phyloP scores from a whole-genome alignment of 176 grass and related monocot genomes.

The Olyra latifolia region DNA sequence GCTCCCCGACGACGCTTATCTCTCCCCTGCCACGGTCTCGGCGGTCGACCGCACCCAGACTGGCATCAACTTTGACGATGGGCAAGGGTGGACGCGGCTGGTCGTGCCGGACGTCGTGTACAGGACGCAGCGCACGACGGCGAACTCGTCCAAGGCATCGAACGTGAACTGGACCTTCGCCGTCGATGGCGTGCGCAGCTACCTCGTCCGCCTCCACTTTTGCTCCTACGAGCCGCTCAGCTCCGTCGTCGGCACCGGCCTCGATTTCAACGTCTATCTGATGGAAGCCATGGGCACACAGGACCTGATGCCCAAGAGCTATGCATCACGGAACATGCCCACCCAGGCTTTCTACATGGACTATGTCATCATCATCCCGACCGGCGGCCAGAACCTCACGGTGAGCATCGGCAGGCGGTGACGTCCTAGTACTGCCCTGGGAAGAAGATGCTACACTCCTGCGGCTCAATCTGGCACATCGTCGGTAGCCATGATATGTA shows the following conservation, averaged over 20 bases:
- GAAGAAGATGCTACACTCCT: constrained; percentile 23
- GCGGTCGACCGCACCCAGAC: background rate
- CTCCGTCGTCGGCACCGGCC: background rate
- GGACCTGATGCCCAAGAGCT: background rate
- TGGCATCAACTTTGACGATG: background rate
- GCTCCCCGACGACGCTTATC: constrained; percentile 38
- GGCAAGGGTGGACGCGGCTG: background rate
- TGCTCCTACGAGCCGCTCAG: constrained; percentile 31
- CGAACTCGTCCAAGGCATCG: background rate
- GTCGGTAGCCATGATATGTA: background rate
- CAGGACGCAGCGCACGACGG: constrained; percentile 17
- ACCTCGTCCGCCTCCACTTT: constrained; percentile 55
- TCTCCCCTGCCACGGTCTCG: background rate
- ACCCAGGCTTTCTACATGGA: constrained; percentile 32
- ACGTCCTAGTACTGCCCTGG: background rate
- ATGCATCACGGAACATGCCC: background rate
- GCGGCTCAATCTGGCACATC: constrained; percentile 30
- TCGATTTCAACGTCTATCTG: constrained; percentile 43
- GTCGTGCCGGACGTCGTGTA: constrained; percentile 36
- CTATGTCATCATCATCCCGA: background rate
- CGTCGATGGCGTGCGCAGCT: background rate
- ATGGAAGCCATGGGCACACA: background rate
- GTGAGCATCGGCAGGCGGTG: constrained; percentile 40
- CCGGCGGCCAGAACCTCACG: constrained; percentile 1
- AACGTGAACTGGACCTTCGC: constrained; percentile 49